phyloP scores from a whole-genome alignment of 441 rosid species.

The Lepidium campestre region DNA sequence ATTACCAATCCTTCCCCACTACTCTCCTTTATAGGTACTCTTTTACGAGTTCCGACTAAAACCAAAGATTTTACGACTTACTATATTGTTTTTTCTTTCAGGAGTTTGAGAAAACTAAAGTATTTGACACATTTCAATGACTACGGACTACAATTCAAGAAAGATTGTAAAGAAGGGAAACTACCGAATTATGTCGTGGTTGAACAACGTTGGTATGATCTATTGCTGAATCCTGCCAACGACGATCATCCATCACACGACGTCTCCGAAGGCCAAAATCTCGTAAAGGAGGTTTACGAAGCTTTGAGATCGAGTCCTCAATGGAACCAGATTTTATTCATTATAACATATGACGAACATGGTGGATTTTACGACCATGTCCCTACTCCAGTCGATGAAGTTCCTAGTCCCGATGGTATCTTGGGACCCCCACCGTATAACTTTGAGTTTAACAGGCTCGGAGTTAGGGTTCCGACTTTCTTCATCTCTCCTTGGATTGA shows the following conservation, averaged over 20 bases:
- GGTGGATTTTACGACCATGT: conserved; percentile 93
- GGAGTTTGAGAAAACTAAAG: conserved; percentile 68
- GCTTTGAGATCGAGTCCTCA: conserved; percentile 73
- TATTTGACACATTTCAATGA: conserved; percentile 58
- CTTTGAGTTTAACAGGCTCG: conserved; percentile 76
- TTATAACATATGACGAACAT: conserved; percentile 76
- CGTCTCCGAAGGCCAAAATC: conserved; percentile 65
- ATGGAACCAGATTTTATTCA: conserved; percentile 66
- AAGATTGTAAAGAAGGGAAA: conserved; percentile 72
- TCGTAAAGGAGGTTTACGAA: conserved; percentile 75
- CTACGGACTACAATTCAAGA: conserved; percentile 55
- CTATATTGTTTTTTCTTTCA: not conserved
- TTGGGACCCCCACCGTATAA: conserved; percentile 58
- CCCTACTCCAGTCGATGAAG: conserved; percentile 58
- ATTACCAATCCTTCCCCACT: conserved; percentile 47
- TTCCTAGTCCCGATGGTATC: conserved; percentile 74
- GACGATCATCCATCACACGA: conserved; percentile 89
- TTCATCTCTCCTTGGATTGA: conserved; percentile 83
- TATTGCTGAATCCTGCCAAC: conserved; percentile 43
- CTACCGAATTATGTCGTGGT: conserved; percentile 77
- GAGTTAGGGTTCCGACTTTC: conserved; percentile 71
- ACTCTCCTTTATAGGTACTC: conserved; percentile 53
- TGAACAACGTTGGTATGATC: conserved; percentile 62
- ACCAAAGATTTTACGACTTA: not conserved
- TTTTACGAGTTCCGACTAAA: too few species aligned